Evolutionary conservation across 2,329 filamentous ascomycete genomes (phyloP), one percentile per base, ranked within the genome.

Genomic region (Alternaria brassicicola): DNA sequence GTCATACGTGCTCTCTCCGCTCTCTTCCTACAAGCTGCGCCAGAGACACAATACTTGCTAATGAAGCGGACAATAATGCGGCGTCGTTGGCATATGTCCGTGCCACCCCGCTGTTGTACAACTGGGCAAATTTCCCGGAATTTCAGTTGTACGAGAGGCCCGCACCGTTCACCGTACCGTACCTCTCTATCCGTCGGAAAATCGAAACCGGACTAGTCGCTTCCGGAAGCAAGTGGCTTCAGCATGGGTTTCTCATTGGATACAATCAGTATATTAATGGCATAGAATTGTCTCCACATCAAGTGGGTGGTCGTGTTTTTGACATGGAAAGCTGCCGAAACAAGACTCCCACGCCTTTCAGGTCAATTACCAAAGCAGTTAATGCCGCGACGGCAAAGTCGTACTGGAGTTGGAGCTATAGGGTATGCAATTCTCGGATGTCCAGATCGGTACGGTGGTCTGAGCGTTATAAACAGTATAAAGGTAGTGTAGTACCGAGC

Each of bases 361-460:
- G 28, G 30, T 35, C 30, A 25, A 47, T 47, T 47, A 47, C 43
- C 43, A 33, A 33, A 19, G 19, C 43, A 31, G 43, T 21, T 17
- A 46, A 26, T 31, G 30, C 43, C 13, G 43, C 19, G 35, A 38
- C 35, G 35, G 33, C 23, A 39, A 38, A 28, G 25, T 28, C 21
- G 25, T 46, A n/a, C 33, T 47, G 19, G 26, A 42, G 28, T 28
- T 45, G 30, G 33, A 54, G 55, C 58, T 50, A 58, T 51, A 41
- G 50, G 35, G 46, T 48, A 26, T 26, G 23, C 12, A 25, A 41
- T 35, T 31, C 17, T 31, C 33, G 30, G 43, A 45, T 30, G 19
- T 35, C 30, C 21, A 19, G 15, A 21, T 52, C 13, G 31, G 30
- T 21, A n/a, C 13, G 12, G 41, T 56, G 31, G 23, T 19, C 25